Conservation (phyloP, 768 basidiomycete species). For the Kwoniella dendrophila region DNA sequence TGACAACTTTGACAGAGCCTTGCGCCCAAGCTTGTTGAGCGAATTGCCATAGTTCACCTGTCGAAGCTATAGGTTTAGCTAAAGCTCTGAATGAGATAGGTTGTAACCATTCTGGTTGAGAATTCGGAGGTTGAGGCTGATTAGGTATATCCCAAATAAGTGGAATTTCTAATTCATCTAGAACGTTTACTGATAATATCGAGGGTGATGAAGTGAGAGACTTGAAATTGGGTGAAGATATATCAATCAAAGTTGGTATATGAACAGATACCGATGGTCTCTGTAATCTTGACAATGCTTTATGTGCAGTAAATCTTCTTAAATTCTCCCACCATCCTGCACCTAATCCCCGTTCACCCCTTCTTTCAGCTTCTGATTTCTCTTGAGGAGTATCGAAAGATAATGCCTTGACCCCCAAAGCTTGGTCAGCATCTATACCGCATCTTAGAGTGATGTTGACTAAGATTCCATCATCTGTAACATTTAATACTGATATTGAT, state of each 20-base stretch:
- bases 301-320: conserved; percentile 33
- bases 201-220: conserved; percentile 21
- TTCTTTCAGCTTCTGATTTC: conserved; percentile 14
- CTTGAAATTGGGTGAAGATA: conserved; percentile 24
- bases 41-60: conserved; percentile 42
- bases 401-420: conserved; percentile 38
- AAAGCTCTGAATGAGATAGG: conserved; percentile 33
- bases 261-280: conserved; percentile 22
- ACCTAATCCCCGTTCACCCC: conserved; percentile 38
- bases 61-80: conserved; percentile 35
- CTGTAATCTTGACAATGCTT: conserved; percentile 8
- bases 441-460: conserved; percentile 41
- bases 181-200: conserved; percentile 26
- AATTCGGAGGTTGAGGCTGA: background rate
- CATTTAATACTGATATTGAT: conserved; percentile 43
- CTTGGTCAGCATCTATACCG: conserved; percentile 50
- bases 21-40: conserved; percentile 43
- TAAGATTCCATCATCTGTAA: conserved; percentile 46
- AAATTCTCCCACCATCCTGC: conserved; percentile 51
- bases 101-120: conserved; percentile 37
- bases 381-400: conserved; percentile 17
- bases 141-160: conserved; percentile 26
- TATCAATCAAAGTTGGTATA: conserved; percentile 20
- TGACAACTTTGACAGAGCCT: conserved; percentile 30
- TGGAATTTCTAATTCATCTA: conserved; percentile 24